Conservation (phyloP, 768 basidiomycete species). For the Leccinellum rugosiceps region DNA sequence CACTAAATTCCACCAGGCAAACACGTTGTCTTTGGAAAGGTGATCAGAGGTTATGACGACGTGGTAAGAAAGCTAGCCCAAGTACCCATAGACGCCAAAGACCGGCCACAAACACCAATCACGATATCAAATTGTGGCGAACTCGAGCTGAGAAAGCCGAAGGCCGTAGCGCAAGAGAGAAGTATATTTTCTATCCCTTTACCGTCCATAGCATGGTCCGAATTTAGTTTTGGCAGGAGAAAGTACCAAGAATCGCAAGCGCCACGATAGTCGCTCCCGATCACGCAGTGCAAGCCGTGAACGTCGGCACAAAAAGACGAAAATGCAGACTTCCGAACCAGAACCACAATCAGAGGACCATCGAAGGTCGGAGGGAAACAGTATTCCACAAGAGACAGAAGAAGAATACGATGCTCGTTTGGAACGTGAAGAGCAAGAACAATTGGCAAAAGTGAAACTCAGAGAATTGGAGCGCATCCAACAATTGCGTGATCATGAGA, state of each 20-base stretch:
- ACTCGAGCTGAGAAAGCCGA: conserved; percentile 58
- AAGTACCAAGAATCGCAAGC: conserved; percentile 16
- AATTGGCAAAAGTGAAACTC: conserved; percentile 45
- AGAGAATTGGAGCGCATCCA: conserved; percentile 50
- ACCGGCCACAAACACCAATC: conserved; percentile 66
- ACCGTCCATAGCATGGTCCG: background rate
- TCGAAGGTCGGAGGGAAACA: conserved; percentile 1
- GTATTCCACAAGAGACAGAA: conserved; percentile 50
- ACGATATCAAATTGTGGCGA: conserved; percentile 79
- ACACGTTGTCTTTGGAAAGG: conserved; percentile 55
- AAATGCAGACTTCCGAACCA: conserved; percentile 9
- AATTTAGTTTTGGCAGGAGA: conserved; percentile 5
- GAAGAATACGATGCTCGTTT: conserved; percentile 71
- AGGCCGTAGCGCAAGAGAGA: conserved; percentile 7
- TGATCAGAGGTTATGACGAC: conserved; percentile 58
- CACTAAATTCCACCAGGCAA: conserved; percentile 40
- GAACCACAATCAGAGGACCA: conserved; percentile 9
- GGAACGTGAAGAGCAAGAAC: conserved; percentile 64
- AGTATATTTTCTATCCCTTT: conserved; percentile 8
- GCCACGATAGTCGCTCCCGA: conserved; percentile 19
- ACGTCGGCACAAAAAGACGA: conserved; percentile 27
- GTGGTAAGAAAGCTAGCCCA: conserved; percentile 58
- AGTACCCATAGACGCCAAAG: conserved; percentile 70
- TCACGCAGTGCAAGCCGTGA: conserved; percentile 30
- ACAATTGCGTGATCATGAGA: conserved; percentile 29